Evolutionary conservation across 23 red algal species (phyloP), one percentile per base, ranked within the genome.

Genomic region (Gracilariopsis chorda): DNA sequence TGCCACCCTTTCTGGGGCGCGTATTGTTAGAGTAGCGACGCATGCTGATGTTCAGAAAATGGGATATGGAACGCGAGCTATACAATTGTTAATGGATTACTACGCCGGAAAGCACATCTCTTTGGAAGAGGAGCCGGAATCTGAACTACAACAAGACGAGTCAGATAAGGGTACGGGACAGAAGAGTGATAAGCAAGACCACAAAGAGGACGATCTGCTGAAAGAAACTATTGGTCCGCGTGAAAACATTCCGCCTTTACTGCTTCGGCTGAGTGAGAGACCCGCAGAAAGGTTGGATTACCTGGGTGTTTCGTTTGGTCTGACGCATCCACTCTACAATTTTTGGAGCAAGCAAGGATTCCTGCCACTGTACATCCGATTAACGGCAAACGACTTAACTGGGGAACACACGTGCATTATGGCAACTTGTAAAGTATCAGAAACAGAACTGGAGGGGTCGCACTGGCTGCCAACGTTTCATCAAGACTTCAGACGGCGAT

Each of bases 401-500:
- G 96, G 92, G 4, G 96, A 98, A 75, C 93, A 95, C 83, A 98
- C 93, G 13, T 95, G 93, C 67, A 93, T 98, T 56, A 95, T 98
- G 96, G 75, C 86, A 19, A 81, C 86, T 17, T 25, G 39, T 23
- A 52, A 27, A 41, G 79, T 76, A 1, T 55, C 41, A 33, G 82
- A 12, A 20, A 56, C 27, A 24, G 80, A 84, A 19, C 39, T 10
- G 16, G 28, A 52, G 9, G 13, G 45, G 4, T 23, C 80, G 35
- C 47, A 56, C n/a, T 96, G 94, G 94, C 57, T 98, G 17, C 51
- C 32, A 21, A 51, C 27, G 4, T 91, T 98, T 56, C 53, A 88
- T 79, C 21, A 41, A 25, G 96, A 98, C 52, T 98, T 88, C 51
- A 72, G 86, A 16, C 51, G 92, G 40, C 96, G 96, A 40, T 90